Conservation (phyloP, 768 basidiomycete species). For the Pulveroboletus sp. region DNA sequence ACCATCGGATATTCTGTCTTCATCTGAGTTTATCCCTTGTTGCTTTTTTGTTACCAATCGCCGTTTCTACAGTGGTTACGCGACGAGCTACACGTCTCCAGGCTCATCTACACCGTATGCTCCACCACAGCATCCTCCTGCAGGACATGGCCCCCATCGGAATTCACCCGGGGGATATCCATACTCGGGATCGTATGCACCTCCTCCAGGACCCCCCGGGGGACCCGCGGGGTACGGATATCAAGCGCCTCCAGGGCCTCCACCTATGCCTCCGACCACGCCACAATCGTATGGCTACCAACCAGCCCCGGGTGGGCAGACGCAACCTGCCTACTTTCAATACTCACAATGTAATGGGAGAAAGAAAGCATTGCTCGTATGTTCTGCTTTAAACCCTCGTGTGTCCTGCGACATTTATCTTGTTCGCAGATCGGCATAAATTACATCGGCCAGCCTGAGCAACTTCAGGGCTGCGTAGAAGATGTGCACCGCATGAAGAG, state of each 20-base stretch:
- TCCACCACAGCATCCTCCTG: constrained; percentile 7
- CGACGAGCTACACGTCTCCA: constrained; percentile 8
- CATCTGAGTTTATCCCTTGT: neutral
- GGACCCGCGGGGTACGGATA: constrained; percentile 6
- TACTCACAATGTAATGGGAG: constrained; percentile 87
- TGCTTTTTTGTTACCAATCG: constrained; percentile 32
- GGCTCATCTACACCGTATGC: constrained; percentile 3
- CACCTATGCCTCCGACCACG: constrained; percentile 51
- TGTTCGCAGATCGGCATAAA: constrained; percentile 77
- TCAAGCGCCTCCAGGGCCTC: constrained; percentile 31
- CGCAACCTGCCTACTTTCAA: constrained; percentile 66
- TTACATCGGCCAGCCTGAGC: constrained; percentile 65
- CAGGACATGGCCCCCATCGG: constrained; percentile 22
- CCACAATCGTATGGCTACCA: constrained; percentile 64
- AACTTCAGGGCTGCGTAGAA: constrained; percentile 85
- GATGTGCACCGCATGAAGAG: constrained; percentile 77
- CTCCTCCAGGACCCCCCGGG: constrained; percentile 18
- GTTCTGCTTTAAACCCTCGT: constrained; percentile 23
- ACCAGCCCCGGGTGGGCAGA: constrained; percentile 42
- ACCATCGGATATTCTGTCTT: neutral
- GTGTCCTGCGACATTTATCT: neutral
- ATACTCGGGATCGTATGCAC: constrained; percentile 8
- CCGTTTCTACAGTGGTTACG: constrained; percentile 35
- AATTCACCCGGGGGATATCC: constrained; percentile 10
- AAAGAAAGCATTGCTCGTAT: constrained; percentile 84